These are phyloP conservation scores for Magnolia officinalis DNA, from an alignment of 164 flowering plant genomes.

Conservation along the genomic window DNA sequence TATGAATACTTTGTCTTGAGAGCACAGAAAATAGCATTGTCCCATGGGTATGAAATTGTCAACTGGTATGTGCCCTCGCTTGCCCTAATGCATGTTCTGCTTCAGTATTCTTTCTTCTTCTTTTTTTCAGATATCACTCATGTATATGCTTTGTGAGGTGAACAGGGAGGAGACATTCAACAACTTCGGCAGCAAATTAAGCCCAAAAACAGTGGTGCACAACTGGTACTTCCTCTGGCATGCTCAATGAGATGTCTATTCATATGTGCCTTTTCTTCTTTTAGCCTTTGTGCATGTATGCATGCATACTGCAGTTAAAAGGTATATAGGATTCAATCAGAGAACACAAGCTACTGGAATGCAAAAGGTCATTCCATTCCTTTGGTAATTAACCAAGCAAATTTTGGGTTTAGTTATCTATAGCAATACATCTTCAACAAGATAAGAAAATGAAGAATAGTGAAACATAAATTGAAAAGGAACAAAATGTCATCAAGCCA, in stretches of 20 bases:
- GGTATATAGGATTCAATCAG: not conserved
- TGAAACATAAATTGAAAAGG: no score
- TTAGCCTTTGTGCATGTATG: not conserved
- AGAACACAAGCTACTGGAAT: not conserved
- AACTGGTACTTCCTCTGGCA: conserved; percentile 51
- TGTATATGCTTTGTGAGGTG: conserved; percentile 6
- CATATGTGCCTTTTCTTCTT: not conserved
- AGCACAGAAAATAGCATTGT: conserved; percentile 74
- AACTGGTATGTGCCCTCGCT: conserved; percentile 54
- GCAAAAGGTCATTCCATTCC: not conserved
- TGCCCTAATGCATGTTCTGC: not conserved
- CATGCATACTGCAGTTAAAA: not conserved
- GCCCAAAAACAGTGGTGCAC: conserved; percentile 73
- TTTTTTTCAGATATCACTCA: conserved; percentile 4
- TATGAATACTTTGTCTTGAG: conserved; percentile 77
- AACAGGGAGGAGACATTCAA: conserved; percentile 93
- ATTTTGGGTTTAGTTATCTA: not conserved
- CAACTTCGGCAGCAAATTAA: conserved; percentile 64
- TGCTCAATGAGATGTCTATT: not conserved
- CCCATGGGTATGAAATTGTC: conserved; percentile 75
- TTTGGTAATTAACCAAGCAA: not conserved
- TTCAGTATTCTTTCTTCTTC: not conserved
- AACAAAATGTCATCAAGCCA: not conserved
- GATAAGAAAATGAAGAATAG: not conserved
- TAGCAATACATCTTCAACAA: not conserved